Conservation (phyloP, 345 rosid genomes). For the Rhizophora apiculata region DNA sequence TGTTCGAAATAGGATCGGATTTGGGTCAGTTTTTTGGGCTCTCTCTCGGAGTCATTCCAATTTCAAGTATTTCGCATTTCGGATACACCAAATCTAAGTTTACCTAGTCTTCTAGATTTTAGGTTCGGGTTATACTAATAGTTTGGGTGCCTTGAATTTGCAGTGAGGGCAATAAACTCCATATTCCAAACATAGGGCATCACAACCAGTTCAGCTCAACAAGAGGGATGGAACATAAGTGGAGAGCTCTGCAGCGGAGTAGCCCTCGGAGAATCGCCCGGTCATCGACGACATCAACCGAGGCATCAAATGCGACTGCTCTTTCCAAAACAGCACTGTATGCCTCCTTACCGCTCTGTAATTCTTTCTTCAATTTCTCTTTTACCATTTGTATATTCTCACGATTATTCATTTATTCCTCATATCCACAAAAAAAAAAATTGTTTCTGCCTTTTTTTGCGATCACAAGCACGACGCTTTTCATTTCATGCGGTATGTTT, state of each 20-base stretch:
- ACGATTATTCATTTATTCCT: too few relatives aligned
- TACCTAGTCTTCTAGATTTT: too few relatives aligned
- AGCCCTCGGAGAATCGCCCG: constrained; percentile 25
- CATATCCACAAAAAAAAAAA: too few relatives aligned
- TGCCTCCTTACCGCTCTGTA: constrained; percentile 42
- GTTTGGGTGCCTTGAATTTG: background rate
- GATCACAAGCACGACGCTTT: too few relatives aligned
- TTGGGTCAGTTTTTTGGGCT: too few relatives aligned
- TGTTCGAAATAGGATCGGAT: too few relatives aligned
- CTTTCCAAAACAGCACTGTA: constrained; percentile 25
- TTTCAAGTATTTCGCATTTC: too few relatives aligned
- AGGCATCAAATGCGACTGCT: constrained; percentile 56
- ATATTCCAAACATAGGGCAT: constrained; percentile 45
- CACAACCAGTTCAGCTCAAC: constrained; percentile 13
- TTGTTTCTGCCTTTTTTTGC: too few relatives aligned
- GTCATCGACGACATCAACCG: constrained; percentile 35
- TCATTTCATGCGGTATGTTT: too few relatives aligned
- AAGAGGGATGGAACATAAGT: constrained; percentile 41
- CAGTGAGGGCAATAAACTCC: constrained; percentile 45
- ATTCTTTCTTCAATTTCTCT: background rate
- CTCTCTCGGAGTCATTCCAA: too few relatives aligned
- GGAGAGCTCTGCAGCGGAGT: constrained; percentile 31
- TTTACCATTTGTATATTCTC: too few relatives aligned
- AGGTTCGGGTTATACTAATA: background rate
- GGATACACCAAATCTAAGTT: too few relatives aligned